Evolutionary conservation across 768 basidiomycete genomes (phyloP), one percentile per base, ranked within the genome.

Genomic region (Porphyrellus cyaneotinctus): DNA sequence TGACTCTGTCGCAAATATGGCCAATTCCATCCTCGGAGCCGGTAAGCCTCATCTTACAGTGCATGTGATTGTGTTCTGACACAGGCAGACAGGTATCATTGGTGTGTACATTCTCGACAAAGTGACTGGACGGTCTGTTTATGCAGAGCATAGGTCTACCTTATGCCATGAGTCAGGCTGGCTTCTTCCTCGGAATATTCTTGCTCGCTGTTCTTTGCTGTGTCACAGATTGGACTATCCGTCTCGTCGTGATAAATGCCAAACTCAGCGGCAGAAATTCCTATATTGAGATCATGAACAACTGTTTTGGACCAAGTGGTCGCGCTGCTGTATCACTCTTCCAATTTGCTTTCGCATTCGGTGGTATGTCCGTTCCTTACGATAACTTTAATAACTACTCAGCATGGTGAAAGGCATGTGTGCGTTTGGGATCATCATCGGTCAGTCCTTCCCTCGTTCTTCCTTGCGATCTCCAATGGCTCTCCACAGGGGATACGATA

Each of bases 211-310:
- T 84, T 0, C 75, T 99, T 11, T 95, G 89, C 47, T 78, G 70
- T 18, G 80, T 97, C 36, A 97, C 97, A n/a, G 90, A 91, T 70
- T 97, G 95, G 95, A 99, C 97, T 4, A 97, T 99, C 50, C 85
- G 94, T 17, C 82, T 99, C 28, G 95, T 99, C 49, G 91, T 98
- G 37, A 67, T 92, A 61, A 97, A 97, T 65, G 95, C 94, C 30
- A 99, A 99, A 74, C 76, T 99, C 52, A 94, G 92, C 60, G 95
- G 97, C 1, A 77, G 89, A 43, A 85, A 83, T 58, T 91, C 91
- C 2, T 97, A 97, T 64, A 94, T 95, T 53, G 93, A 88, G 59
- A 88, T 97, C 49, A 95, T 97, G 94, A 76, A 89, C 65, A 87
- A 84, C 46, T 95, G 91, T 70, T 99, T 95, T 69, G 97, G 97